These are phyloP conservation scores for Lachnellula hyalina DNA, from an alignment of 2,329 filamentous ascomycete genomes.

Conservation along the genomic window DNA sequence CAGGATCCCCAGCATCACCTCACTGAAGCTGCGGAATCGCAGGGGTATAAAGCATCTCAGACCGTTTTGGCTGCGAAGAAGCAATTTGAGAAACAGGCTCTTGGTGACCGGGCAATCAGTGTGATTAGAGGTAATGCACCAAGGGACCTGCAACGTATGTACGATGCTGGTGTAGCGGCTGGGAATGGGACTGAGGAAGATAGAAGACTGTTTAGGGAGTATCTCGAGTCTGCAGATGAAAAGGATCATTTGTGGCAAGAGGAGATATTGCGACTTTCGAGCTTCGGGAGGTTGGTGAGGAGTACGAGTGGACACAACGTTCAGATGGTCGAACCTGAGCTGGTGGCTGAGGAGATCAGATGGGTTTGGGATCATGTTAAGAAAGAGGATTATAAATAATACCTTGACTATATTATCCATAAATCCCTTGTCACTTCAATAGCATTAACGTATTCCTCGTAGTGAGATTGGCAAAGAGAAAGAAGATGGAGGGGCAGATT, in stretches of 20 bases:
- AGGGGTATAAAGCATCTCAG: neutral
- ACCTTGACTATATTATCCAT: too few relatives aligned
- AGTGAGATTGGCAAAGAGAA: too few relatives aligned
- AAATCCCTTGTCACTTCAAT: too few relatives aligned
- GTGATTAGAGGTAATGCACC: slow-evolving; percentile 10
- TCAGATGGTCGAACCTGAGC: slow-evolving; percentile 12
- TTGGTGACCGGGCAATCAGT: slow-evolving; percentile 11
- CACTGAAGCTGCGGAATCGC: slow-evolving; percentile 6
- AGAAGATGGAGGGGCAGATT: too few relatives aligned
- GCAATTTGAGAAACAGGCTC: slow-evolving; percentile 11
- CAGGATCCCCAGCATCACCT: neutral
- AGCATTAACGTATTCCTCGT: too few relatives aligned
- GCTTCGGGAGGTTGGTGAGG: slow-evolving; percentile 1
- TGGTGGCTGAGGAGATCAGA: slow-evolving; percentile 12
- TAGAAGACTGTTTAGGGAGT: slow-evolving; percentile 1
- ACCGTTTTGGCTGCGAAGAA: slow-evolving; percentile 11
- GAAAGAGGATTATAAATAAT: too few relatives aligned
- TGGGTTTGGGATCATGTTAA: slow-evolving; percentile 43
- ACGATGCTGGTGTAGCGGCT: slow-evolving; percentile 9
- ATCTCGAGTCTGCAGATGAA: neutral
- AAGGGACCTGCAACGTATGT: slow-evolving; percentile 13
- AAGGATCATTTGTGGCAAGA: slow-evolving; percentile 4
- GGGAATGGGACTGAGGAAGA: slow-evolving; percentile 14
- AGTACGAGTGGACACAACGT: slow-evolving; percentile 15
- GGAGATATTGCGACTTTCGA: slow-evolving; percentile 10